These are phyloP conservation scores for Salix viminalis DNA, from an alignment of 345 rosid species.

Conservation along the genomic window DNA sequence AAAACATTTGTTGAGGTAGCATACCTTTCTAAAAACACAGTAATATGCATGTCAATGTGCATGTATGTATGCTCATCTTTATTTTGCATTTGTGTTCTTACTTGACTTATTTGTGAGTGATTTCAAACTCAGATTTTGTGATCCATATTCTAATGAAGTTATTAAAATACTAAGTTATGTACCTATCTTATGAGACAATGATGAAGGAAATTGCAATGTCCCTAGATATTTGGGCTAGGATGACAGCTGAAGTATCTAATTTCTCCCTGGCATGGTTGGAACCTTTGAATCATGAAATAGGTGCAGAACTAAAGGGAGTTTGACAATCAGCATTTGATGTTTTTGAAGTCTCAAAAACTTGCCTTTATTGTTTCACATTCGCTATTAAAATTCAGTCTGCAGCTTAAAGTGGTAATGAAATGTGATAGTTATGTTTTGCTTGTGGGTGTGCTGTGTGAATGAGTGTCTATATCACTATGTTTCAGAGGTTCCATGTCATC, in stretches of 20 bases:
- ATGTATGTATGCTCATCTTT: neutral
- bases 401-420: neutral
- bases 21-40: neutral
- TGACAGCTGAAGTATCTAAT: neutral
- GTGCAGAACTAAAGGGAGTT: no score
- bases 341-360: no score
- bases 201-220: neutral
- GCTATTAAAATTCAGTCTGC: neutral
- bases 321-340: no score
- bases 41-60: neutral
- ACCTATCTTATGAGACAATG: neutral
- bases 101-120: neutral
- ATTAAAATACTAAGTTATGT: neutral
- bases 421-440: neutral
- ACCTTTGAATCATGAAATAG: neutral
- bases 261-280: neutral
- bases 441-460: no score
- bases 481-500: no score
- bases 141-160: neutral
- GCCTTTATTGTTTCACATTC: no score
- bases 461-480: no score
- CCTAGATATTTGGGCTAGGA: neutral
- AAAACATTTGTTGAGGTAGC: constrained; percentile 74
- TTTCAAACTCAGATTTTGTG: neutral
- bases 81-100: neutral